phyloP scores from a whole-genome alignment of 108 stramenopile genomes.

The Fragilaria crotonensis region DNA sequence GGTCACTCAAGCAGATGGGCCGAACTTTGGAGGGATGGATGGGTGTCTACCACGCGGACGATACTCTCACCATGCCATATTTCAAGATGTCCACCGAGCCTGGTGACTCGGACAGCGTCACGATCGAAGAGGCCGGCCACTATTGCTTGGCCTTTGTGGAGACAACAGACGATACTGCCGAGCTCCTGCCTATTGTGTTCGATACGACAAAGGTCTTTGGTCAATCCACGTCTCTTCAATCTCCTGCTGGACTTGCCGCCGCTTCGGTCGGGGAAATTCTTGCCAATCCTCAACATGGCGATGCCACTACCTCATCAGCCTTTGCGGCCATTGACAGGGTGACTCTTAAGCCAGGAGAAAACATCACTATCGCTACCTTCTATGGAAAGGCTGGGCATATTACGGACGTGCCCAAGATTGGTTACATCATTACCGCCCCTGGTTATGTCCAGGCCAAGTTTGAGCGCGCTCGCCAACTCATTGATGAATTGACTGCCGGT shows the following conservation, averaged over 20 bases:
- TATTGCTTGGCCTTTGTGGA: slow-evolving; percentile 85
- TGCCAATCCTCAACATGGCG: slow-evolving; percentile 71
- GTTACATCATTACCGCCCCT: slow-evolving; percentile 45
- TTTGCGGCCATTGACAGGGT: slow-evolving; percentile 76
- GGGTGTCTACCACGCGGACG: slow-evolving; percentile 87
- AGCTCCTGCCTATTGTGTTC: slow-evolving; percentile 83
- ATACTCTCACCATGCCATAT: slow-evolving; percentile 78
- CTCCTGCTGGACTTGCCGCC: slow-evolving; percentile 49
- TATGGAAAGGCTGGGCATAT: slow-evolving; percentile 80
- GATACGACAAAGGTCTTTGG: slow-evolving; percentile 91
- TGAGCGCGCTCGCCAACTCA: slow-evolving; percentile 63
- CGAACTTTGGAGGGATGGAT: slow-evolving; percentile 96
- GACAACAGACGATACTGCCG: slow-evolving; percentile 19
- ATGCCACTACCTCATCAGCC: slow-evolving; percentile 88
- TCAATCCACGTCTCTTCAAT: slow-evolving; percentile 58
- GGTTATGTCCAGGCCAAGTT: slow-evolving; percentile 67
- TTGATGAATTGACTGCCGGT: slow-evolving; percentile 71
- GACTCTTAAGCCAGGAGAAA: slow-evolving; percentile 64
- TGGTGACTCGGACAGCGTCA: slow-evolving; percentile 76
- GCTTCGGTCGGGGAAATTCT: slow-evolving; percentile 61
- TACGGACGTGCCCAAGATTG: slow-evolving; percentile 60
- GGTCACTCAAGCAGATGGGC: slow-evolving; percentile 86
- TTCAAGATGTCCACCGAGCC: slow-evolving; percentile 90
- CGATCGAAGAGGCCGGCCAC: slow-evolving; percentile 83
- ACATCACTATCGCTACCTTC: slow-evolving; percentile 70